Evolutionary conservation across 805 yeast genomes (phyloP).

Genomic region (Yarrowia sp.): DNA sequence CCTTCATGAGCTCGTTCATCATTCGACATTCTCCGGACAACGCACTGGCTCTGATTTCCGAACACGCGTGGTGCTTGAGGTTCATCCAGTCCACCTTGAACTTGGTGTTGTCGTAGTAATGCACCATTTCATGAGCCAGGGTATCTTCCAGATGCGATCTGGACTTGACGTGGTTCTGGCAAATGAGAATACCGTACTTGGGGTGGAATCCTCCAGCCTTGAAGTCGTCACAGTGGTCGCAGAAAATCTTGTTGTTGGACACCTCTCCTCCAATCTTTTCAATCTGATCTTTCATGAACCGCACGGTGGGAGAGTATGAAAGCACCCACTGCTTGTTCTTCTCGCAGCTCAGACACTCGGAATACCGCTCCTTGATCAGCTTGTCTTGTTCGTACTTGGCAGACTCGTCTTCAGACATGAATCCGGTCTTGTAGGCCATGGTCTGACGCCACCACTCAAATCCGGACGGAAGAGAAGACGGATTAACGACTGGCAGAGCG

Average conservation of each 20-base stretch:
- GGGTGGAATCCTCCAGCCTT: conserved; percentile 94
- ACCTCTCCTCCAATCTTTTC: conserved; percentile 60
- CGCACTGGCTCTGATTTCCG: conserved; percentile 90
- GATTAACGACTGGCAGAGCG: conserved; percentile 18
- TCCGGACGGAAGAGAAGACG: conserved; percentile 39
- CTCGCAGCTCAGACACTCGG: conserved; percentile 67
- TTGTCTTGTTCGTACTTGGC: conserved; percentile 57
- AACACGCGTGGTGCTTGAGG: conserved; percentile 91
- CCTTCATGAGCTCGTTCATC: conserved; percentile 72
- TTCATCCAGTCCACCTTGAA: conserved; percentile 84
- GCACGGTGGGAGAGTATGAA: conserved; percentile 69
- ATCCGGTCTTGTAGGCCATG: conserved; percentile 65
- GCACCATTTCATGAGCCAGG: conserved; percentile 86
- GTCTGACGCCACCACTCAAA: conserved; percentile 84
- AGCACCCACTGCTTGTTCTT: conserved; percentile 79
- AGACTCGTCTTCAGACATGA: conserved; percentile 56
- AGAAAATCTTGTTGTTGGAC: conserved; percentile 55
- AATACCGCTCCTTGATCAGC: conserved; percentile 44
- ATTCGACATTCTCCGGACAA: conserved; percentile 94
- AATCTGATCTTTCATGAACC: conserved; percentile 83
- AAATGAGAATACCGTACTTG: conserved; percentile 76
- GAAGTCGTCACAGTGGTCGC: conserved; percentile 80
- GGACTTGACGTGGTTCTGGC: conserved; percentile 75
- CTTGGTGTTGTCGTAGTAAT: conserved; percentile 85
- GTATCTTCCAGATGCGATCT: conserved; percentile 88